phyloP scores from a whole-genome alignment of 768 basidiomycete genomes.

The Termitomyces sp. region DNA sequence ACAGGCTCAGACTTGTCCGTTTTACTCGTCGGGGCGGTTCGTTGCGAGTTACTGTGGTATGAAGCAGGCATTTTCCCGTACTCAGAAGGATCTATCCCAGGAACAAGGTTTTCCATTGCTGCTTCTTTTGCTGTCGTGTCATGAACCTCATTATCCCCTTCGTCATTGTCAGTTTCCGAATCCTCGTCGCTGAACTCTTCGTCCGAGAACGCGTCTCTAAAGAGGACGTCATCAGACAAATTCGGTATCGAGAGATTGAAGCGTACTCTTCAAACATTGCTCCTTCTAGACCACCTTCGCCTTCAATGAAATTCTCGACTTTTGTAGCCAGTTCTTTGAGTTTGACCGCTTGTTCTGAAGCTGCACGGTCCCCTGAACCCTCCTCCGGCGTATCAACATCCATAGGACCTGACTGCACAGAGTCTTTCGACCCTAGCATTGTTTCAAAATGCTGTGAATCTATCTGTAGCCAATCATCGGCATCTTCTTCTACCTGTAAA shows the following conservation, averaged over 20 bases:
- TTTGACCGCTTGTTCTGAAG: constrained; percentile 61
- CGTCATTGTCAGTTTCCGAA: constrained; percentile 39
- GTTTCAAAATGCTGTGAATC: constrained; percentile 72
- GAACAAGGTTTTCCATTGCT: constrained; percentile 78
- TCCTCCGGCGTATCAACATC: constrained; percentile 37
- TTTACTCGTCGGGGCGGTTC: constrained; percentile 42
- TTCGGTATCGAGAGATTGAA: neutral
- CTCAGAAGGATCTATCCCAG: constrained; percentile 71
- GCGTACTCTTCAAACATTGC: constrained; percentile 84
- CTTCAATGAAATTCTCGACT: constrained; percentile 88
- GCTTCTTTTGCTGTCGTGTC: constrained; percentile 42
- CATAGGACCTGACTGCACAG: constrained; percentile 31
- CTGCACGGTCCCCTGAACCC: constrained; percentile 42
- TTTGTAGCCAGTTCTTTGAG: constrained; percentile 76
- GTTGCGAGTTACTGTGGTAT: constrained; percentile 66
- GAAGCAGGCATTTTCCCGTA: constrained; percentile 85
- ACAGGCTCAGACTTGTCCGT: constrained; percentile 31
- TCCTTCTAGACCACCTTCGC: constrained; percentile 84
- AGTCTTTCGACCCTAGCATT: constrained; percentile 41
- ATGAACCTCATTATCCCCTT: constrained; percentile 29
- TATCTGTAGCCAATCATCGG: constrained; percentile 83
- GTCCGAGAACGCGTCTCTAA: constrained; percentile 66
- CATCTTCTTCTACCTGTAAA: constrained; percentile 13
- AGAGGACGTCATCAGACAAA: constrained; percentile 3
- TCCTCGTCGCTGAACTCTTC: constrained; percentile 56